Conservation (phyloP, 768 basidiomycete genomes). For the Coprinellus micaceus region DNA sequence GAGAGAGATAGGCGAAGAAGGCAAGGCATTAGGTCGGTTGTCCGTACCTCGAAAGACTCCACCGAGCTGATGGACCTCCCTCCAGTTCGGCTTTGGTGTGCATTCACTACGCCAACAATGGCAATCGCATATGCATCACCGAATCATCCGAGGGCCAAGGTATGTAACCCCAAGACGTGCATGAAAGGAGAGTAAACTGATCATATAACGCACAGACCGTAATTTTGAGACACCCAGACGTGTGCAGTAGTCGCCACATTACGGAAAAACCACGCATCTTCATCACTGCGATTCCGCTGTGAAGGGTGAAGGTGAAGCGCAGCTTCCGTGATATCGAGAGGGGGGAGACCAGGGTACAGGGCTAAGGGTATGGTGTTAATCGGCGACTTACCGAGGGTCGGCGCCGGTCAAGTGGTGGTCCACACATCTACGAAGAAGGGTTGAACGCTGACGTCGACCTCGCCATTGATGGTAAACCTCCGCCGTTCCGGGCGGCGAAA, state of each 20-base stretch:
- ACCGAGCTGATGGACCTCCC: neutral
- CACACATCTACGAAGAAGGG: neutral
- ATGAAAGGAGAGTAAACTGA: neutral
- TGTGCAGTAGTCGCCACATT: conserved; percentile 9
- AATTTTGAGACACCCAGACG: conserved; percentile 39
- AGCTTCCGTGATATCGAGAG: neutral
- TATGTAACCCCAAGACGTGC: conserved; percentile 23
- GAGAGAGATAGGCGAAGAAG: conserved; percentile 34
- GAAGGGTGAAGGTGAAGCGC: neutral
- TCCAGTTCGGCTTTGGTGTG: conserved; percentile 74
- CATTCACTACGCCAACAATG: conserved; percentile 82
- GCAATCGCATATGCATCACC: conserved; percentile 69
- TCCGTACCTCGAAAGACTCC: neutral
- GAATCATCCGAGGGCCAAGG: conserved; percentile 53
- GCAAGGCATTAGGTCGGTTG: conserved; percentile 16
- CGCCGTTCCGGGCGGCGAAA: neutral
- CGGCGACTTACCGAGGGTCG: conserved; percentile 1
- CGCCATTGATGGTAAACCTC: neutral
- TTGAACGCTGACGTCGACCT: conserved; percentile 1
- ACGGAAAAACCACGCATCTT: conserved; percentile 41
- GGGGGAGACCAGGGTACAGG: too few relatives aligned
- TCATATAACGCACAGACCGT: conserved; percentile 26
- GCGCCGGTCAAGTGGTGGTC: neutral
- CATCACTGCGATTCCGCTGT: conserved; percentile 53
- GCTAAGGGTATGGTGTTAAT: neutral